phyloP scores from a whole-genome alignment of 169 alveolate species.

The Prorocentrum cordatum region DNA sequence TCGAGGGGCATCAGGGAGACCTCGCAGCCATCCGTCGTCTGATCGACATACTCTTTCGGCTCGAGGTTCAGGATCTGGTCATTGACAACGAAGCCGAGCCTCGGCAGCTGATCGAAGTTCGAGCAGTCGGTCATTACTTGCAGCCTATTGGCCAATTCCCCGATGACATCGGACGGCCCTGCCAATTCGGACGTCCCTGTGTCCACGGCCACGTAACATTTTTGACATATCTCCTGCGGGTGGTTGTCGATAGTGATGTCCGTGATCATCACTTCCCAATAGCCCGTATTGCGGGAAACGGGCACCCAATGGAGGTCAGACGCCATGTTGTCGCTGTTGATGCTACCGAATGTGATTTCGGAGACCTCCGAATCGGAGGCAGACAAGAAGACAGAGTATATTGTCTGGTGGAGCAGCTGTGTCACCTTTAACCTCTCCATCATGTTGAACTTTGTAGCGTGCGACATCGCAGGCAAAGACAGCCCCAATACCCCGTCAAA shows the following conservation, averaged over 20 bases:
- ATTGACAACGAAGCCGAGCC: background rate
- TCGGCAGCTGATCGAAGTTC: background rate
- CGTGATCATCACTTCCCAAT: no score
- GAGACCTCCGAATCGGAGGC: no score
- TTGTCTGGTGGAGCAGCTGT: no score
- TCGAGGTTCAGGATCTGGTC: background rate
- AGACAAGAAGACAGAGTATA: no score
- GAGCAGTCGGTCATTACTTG: background rate
- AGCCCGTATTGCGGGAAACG: no score
- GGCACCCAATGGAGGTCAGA: background rate
- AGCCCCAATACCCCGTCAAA: no score
- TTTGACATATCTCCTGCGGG: no score
- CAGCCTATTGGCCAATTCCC: background rate
- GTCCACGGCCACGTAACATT: background rate
- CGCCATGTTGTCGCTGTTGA: background rate
- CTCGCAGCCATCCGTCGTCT: background rate
- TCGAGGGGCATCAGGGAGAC: slow-evolving; percentile 59
- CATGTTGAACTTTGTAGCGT: no score
- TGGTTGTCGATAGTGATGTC: no score
- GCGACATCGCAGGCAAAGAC: no score
- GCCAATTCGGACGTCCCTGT: background rate
- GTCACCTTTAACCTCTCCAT: no score
- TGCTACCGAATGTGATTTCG: background rate
- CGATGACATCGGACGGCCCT: background rate
- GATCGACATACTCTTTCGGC: background rate